Base-by-base conservation (phyloP, 2,329 filamentous ascomycete species). In the Arthrinium puccinioides region DNA sequence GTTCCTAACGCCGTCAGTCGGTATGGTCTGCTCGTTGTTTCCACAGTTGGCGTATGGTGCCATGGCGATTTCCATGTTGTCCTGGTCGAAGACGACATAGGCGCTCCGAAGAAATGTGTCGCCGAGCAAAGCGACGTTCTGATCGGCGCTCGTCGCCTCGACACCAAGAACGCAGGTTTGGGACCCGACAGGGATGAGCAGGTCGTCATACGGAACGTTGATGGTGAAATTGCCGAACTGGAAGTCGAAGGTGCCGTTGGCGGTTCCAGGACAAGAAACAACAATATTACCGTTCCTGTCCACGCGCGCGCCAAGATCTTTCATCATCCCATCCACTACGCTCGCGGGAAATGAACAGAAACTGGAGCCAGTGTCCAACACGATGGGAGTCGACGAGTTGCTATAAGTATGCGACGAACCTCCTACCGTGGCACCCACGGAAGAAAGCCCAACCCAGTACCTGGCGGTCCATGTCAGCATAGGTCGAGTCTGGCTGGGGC, bases 331-430 rank as follows among this genome's bases (percentile, higher is more conserved):
- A n/a, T 58, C 49, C 26, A 72, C 72, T 21, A 86, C 59, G 14
- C 55, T 53, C 39, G 72, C 60, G 1, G 83, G 83, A 2, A 87
- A 64, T 36, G 84, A 73, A 34, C 75, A 82, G 49, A 85, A 64
- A 11, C 78, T 84, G 18, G 78, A 79, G 4, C 83, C 83, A 18
- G 77, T 83, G 60, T 87, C 83, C 30, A 87, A 68, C 37, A 87
- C 76, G 10, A 83, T 80, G 9, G 76, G 64, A 44, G 68, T 60
- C 11, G 47, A 47, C 28, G 61, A 61, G 49, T 57, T 57, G 26
- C 51, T 36, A 44, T 68, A 69, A 40, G 48, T 47, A 26, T 51
- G 55, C 25, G 47, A 50, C 32, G 50, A 32, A 18, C 57, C 56
- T 37, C 48, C 60, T 4, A 63, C 54, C 3, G 60, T 63, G 21